A percentile compares a stretch with the other conserved stretches of the same genome.
These are phyloP conservation scores for Podaxis sp. DNA, from an alignment of 768 basidiomycete species.

Conservation along the genomic window DNA sequence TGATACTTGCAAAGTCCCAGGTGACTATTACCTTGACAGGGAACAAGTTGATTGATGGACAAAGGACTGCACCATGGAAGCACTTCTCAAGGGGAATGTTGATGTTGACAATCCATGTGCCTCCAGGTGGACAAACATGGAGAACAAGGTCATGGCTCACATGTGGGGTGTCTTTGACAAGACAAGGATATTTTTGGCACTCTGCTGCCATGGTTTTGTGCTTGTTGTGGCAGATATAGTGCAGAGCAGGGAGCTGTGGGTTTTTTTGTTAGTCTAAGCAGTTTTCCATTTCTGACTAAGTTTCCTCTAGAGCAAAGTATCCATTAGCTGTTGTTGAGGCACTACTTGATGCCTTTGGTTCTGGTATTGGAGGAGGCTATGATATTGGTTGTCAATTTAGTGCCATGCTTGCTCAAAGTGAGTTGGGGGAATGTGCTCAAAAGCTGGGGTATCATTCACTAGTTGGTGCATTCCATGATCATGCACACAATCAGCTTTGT, in stretches of 20 bases:
- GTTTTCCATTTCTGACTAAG: too few species aligned
- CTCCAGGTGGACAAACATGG: slow-evolving; percentile 24
- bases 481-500: slow-evolving; percentile 19
- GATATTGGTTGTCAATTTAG: slow-evolving; percentile 30
- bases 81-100: not conserved
- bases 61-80: too few species aligned
- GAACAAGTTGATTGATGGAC: too few species aligned
- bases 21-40: too few species aligned
- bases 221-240: slow-evolving; percentile 25
- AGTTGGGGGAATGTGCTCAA: not conserved
- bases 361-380: slow-evolving; percentile 22
- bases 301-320: slow-evolving; percentile 22
- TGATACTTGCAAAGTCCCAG: too few species aligned
- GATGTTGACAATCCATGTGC: slow-evolving; percentile 20
- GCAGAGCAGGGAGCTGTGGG: slow-evolving; percentile 1
- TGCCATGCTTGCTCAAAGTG: slow-evolving; percentile 21
- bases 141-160: slow-evolving; percentile 14
- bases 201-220: slow-evolving; percentile 30
- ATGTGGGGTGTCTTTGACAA: slow-evolving; percentile 34
- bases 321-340: slow-evolving; percentile 23
- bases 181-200: slow-evolving; percentile 27
- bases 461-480: too few species aligned
- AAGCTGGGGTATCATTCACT: too few species aligned
- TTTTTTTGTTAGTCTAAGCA: too few species aligned
- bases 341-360: slow-evolving; percentile 22